Evolutionary conservation across 164 flowering plant species (phyloP), one percentile per base, ranked within the genome.

Genomic region (Annona cherimola): DNA sequence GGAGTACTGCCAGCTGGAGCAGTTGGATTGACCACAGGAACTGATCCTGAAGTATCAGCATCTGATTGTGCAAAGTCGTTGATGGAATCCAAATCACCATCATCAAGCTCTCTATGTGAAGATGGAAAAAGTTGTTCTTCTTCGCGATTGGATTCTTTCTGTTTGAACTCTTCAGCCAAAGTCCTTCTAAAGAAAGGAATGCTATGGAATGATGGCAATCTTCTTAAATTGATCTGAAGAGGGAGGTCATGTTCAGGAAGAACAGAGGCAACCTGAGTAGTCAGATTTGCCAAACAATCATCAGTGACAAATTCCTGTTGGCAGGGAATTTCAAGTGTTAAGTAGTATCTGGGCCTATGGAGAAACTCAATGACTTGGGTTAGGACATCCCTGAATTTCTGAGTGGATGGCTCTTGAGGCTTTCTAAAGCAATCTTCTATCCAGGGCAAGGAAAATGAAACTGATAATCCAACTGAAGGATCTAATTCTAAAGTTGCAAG

Each of bases 21-120:
- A 26, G 80, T 79, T 35, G 89, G 91, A 57, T 83, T 83, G 45
- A 83, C 71, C 7, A 81, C 65, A 1, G 96, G 93, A 71, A 86
- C 76, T 35, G 80, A 75, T 67, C 80, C 74, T n/a, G 85, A 81
- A n/a, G 79, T 81, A 11, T 73, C 71, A 3, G 77, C 71, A 63
- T 89, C 92, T 71, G 16, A 43, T 66, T 66, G 69, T 4, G 69
- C 43, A 73, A 83, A 79, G 12, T 69, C 68, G 3, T 74, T 71
- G 68, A 62, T 77, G 54, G 77, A 64, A 39, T 67, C 65, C 14
- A 42, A 43, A 26, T 68, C 69, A 7, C 54, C 55, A 26, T 39
- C 35, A 4, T 43, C 8, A 19, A 75, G 69, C 55, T 54, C 50
- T 57, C 73, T 66, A 19, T 45, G 71, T 12, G 42, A 71, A 41